Conservation (phyloP, 768 basidiomycete species). For the Boletus sp. region DNA sequence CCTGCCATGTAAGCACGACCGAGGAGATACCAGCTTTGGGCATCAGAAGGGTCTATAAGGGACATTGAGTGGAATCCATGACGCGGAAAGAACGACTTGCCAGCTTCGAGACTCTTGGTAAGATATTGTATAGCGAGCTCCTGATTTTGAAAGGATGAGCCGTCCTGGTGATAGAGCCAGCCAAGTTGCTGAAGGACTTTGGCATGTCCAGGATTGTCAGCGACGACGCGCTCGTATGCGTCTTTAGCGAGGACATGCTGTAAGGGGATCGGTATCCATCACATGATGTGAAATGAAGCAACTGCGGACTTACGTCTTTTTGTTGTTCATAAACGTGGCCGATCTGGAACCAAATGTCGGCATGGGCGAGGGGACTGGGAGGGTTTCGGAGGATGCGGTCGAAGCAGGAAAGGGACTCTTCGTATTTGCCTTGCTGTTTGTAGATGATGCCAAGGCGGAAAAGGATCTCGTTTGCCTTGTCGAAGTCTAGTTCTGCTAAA, state of each 20-base stretch:
- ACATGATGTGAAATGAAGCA: background rate
- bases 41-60: slow-evolving; percentile 81
- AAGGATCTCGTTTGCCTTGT: slow-evolving; percentile 97
- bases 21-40: slow-evolving; percentile 98
- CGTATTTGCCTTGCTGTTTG: slow-evolving; percentile 96
- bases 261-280: slow-evolving; percentile 11
- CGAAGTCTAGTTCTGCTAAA: slow-evolving; percentile 65
- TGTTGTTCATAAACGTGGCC: slow-evolving; percentile 98
- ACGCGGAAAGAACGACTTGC: slow-evolving; percentile 41
- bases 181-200: slow-evolving; percentile 98
- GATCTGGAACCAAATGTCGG: slow-evolving; percentile 99
- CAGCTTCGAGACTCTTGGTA: slow-evolving; percentile 92
- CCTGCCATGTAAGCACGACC: slow-evolving; percentile 99
- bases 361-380: slow-evolving; percentile 90
- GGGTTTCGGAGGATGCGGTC: slow-evolving; percentile 95
- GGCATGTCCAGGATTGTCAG: slow-evolving; percentile 89
- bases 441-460: slow-evolving; percentile 99
- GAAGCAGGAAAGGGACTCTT: slow-evolving; percentile 87
- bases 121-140: slow-evolving; percentile 91
- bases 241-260: slow-evolving; percentile 90
- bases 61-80: background rate
- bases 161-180: slow-evolving; percentile 96
- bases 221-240: slow-evolving; percentile 93
- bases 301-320: slow-evolving; percentile 67
- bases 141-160: slow-evolving; percentile 92